Percentiles rank a stretch among this genome's conserved stretches.
These are phyloP conservation scores for Choiromyces venosus DNA, from an alignment of 495 filamentous ascomycete genomes.

Conservation along the genomic window DNA sequence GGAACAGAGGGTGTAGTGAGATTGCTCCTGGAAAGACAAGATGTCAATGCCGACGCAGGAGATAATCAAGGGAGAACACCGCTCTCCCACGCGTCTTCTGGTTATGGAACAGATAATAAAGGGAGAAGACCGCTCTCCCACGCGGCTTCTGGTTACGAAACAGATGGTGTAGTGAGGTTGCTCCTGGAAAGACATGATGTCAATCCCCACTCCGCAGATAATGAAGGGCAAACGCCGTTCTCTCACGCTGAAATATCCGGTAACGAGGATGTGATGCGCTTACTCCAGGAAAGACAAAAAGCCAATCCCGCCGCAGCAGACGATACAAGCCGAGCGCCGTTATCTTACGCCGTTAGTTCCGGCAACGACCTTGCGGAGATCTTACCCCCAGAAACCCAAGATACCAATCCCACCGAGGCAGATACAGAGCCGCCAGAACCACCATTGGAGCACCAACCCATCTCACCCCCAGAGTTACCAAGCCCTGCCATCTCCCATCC, in stretches of 20 bases:
- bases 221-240: slow-evolving; percentile 20
- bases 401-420: not conserved
- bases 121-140: slow-evolving; percentile 8
- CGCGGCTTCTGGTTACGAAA: slow-evolving; percentile 24
- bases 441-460: no score
- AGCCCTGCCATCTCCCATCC: not conserved
- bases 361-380: no score
- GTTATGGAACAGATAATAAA: not conserved
- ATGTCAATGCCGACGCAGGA: slow-evolving; percentile 21
- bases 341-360: no score
- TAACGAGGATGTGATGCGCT: slow-evolving; percentile 19
- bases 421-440: no score
- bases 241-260: slow-evolving; percentile 21
- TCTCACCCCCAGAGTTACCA: no score
- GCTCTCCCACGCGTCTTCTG: no score
- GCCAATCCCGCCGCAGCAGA: slow-evolving; percentile 19
- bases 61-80: slow-evolving; percentile 19
- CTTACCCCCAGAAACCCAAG: not conserved
- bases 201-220: slow-evolving; percentile 16
- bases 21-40: slow-evolving; percentile 27
- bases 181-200: slow-evolving; percentile 12
- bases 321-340: no score
- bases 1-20: slow-evolving; percentile 30
- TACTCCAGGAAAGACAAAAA: slow-evolving; percentile 13
- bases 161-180: slow-evolving; percentile 25